A percentile compares a stretch with the other conserved stretches of the same genome.
Evolutionary conservation across 1,284 basidiomycete genomes (phyloP).

Genomic region (Rhodotorula sp.): DNA sequence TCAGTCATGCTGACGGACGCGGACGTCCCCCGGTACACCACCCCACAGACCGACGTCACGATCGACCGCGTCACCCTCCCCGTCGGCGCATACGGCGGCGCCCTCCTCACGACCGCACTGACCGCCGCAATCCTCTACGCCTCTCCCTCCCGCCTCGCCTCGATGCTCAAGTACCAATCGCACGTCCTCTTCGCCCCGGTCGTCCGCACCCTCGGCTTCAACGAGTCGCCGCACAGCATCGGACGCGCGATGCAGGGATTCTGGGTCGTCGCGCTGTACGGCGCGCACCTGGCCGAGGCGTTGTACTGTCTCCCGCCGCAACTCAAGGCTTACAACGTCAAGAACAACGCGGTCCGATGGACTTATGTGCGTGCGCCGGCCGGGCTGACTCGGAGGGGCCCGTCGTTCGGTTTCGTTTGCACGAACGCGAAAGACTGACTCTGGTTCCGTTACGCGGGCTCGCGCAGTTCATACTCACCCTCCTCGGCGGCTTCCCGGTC

Average conservation of each 20-base stretch:
- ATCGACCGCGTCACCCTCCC: conserved; percentile 11
- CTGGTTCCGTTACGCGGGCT: too few species aligned
- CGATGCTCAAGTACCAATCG: conserved; percentile 6
- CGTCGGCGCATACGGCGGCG: background rate
- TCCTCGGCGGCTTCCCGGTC: conserved; percentile 26
- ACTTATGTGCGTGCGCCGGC: conserved; percentile 4
- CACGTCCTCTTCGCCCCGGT: conserved; percentile 3
- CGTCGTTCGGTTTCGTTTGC: background rate
- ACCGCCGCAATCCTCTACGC: background rate
- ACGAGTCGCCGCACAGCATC: background rate
- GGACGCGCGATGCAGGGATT: conserved; percentile 6
- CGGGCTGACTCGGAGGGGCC: too few species aligned
- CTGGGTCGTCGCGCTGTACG: background rate
- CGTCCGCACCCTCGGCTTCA: background rate
- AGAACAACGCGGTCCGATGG: background rate
- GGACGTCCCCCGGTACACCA: too few species aligned
- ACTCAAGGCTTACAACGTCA: conserved; percentile 10
- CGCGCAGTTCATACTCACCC: background rate
- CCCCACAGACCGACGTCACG: conserved; percentile 7
- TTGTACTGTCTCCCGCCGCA: background rate
- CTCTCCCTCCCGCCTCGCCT: background rate
- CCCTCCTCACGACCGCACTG: background rate
- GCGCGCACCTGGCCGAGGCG: conserved; percentile 11
- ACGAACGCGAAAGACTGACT: background rate
- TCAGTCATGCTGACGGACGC: too few species aligned